These are phyloP conservation scores for Sporothrix mexicana DNA, from an alignment of 2,329 filamentous ascomycete species.

Conservation along the genomic window DNA sequence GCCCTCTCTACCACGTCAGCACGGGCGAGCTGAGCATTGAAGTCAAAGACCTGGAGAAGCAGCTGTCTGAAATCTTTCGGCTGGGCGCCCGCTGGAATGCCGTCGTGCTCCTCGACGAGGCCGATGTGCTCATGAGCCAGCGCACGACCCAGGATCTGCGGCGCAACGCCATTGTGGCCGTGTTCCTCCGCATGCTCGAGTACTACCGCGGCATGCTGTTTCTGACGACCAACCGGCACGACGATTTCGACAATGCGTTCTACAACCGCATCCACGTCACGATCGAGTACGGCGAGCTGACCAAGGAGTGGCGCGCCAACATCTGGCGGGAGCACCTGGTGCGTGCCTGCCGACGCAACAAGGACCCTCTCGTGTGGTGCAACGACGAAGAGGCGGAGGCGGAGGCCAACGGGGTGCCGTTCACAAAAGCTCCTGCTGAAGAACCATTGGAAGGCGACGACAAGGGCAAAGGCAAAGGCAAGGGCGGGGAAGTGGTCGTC, in stretches of 20 bases:
- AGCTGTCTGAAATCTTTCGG: conserved; percentile 71
- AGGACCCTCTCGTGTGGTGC: conserved; percentile 15
- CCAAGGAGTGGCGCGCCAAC: conserved; percentile 20
- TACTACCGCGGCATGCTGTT: conserved; percentile 48
- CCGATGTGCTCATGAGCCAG: conserved; percentile 50
- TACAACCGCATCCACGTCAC: conserved; percentile 47
- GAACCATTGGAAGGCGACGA: no score
- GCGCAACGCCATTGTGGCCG: conserved; percentile 44
- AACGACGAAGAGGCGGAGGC: neutral
- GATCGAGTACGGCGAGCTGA: conserved; percentile 45
- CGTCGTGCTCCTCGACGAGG: conserved; percentile 74
- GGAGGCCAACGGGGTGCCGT: neutral
- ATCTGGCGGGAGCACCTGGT: conserved; percentile 29
- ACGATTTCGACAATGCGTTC: conserved; percentile 51
- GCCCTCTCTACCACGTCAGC: conserved; percentile 57
- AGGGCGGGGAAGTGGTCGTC: neutral
- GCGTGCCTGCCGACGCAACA: conserved; percentile 27
- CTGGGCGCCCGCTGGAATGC: conserved; percentile 76
- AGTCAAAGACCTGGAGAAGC: conserved; percentile 66
- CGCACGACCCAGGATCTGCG: conserved; percentile 44
- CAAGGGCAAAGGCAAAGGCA: neutral
- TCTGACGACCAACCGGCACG: conserved; percentile 52
- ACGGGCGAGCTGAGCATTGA: conserved; percentile 76
- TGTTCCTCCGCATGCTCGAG: conserved; percentile 47
- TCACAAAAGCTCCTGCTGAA: no score